These are phyloP conservation scores for Backusella australiensis DNA, from an alignment of 192 early-diverging fungal genomes.

Conservation along the genomic window DNA sequence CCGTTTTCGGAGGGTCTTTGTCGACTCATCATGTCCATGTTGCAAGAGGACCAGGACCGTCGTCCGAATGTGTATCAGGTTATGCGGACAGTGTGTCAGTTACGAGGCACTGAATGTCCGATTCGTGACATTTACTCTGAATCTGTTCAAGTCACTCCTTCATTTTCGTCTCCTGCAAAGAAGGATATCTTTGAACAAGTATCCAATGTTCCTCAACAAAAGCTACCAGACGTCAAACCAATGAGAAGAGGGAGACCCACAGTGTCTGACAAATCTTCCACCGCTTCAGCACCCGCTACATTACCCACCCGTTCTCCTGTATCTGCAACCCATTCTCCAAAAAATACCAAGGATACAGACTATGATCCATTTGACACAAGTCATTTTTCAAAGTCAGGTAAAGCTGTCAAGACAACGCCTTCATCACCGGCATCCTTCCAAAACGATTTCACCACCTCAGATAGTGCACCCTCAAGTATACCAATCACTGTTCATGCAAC, in stretches of 20 bases:
- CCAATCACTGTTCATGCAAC: conserved; percentile 5
- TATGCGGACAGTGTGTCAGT: conserved; percentile 57
- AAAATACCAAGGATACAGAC: background rate
- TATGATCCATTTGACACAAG: conserved; percentile 23
- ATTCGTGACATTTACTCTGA: conserved; percentile 45
- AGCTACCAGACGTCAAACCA: conserved; percentile 61
- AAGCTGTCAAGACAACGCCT: background rate
- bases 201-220: conserved; percentile 32
- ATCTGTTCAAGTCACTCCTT: background rate
- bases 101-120: conserved; percentile 62
- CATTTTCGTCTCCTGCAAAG: conserved; percentile 17
- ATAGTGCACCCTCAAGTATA: background rate
- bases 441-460: background rate
- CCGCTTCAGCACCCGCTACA: background rate
- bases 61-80: conserved; percentile 84
- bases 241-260: conserved; percentile 93
- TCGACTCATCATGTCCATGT: conserved; percentile 65
- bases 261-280: conserved; percentile 24
- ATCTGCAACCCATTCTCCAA: background rate
- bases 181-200: conserved; percentile 33
- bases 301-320: background rate
- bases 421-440: background rate
- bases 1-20: conserved; percentile 57
- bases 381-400: background rate
- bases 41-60: conserved; percentile 71